Evolutionary conservation across 805 yeast species (phyloP).

Genomic region (Yarrowia osloensis): DNA sequence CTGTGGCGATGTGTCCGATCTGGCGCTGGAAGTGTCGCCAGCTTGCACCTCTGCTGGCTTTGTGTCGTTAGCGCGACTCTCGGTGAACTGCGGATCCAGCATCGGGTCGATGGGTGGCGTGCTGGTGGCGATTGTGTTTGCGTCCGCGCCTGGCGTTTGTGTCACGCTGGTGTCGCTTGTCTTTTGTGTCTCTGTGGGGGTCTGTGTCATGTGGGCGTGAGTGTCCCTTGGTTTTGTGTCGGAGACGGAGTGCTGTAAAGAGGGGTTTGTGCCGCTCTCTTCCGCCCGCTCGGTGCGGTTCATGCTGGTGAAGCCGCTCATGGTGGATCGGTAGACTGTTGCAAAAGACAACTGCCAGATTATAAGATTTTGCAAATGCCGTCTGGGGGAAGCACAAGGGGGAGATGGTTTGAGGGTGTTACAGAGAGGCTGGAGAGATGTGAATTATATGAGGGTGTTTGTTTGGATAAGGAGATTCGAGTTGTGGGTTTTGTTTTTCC

Average conservation of each 20-base stretch:
- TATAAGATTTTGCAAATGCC: conserved; percentile 2
- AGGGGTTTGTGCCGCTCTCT: too few relatives aligned
- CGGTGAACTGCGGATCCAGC: not conserved
- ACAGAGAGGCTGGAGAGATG: not conserved
- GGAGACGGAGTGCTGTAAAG: too few relatives aligned
- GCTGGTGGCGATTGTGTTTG: not conserved
- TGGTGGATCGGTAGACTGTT: not conserved
- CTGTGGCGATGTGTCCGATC: not conserved
- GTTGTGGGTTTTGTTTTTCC: not conserved
- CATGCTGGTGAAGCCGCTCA: conserved; percentile 23
- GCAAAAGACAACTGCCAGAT: not conserved
- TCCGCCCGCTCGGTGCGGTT: not conserved
- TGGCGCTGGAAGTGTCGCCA: not conserved
- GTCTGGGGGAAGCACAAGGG: not conserved
- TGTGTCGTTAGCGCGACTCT: not conserved
- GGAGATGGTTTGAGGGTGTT: not conserved
- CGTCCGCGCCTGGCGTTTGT: not conserved
- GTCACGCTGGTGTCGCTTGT: too few relatives aligned
- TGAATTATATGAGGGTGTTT: not conserved
- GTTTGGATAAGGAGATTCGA: not conserved
- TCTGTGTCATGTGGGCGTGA: not conserved
- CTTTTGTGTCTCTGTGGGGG: too few relatives aligned
- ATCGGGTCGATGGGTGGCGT: not conserved
- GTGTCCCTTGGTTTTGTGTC: not conserved
- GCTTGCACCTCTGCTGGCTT: not conserved